Percentiles rank a stretch among this genome's conserved stretches.
Evolutionary conservation across 768 basidiomycete genomes (phyloP).

Genomic region (Russula compacta): DNA sequence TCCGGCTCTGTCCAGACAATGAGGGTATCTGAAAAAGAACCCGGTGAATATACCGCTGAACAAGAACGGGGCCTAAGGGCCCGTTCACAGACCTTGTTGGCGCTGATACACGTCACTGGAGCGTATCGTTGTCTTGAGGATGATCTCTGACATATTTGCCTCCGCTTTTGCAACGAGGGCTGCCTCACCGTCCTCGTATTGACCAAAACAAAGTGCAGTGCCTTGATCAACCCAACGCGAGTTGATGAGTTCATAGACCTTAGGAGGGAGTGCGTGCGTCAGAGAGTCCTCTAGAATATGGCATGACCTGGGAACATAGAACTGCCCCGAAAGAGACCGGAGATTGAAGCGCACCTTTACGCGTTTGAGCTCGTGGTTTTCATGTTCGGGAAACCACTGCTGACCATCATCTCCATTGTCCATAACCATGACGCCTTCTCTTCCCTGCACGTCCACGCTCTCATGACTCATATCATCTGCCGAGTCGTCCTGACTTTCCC

Average conservation of each 20-base stretch:
- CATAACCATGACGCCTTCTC: slow-evolving; percentile 31
- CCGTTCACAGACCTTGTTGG: slow-evolving; percentile 58
- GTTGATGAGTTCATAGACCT: slow-evolving; percentile 94
- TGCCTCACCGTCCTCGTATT: slow-evolving; percentile 73
- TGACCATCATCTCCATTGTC: slow-evolving; percentile 44
- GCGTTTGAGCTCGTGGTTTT: slow-evolving; percentile 69
- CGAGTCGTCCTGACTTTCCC: slow-evolving; percentile 14
- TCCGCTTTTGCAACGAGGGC: slow-evolving; percentile 80
- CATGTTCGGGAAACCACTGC: slow-evolving; percentile 53
- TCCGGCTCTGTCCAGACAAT: slow-evolving; percentile 99
- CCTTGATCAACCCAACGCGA: slow-evolving; percentile 93
- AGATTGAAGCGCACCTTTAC: slow-evolving; percentile 53
- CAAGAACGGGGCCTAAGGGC: slow-evolving; percentile 1
- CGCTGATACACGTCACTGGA: slow-evolving; percentile 79
- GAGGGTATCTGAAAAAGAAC: slow-evolving; percentile 62
- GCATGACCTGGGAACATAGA: slow-evolving; percentile 18
- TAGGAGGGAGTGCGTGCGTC: slow-evolving; percentile 11
- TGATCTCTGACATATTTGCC: slow-evolving; percentile 56
- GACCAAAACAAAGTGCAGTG: slow-evolving; percentile 92
- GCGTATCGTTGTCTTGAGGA: slow-evolving; percentile 74
- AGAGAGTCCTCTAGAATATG: slow-evolving; percentile 18
- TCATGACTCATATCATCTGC: slow-evolving; percentile 11
- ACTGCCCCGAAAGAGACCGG: slow-evolving; percentile 18
- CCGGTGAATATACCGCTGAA: neutral
- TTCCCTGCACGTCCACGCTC: slow-evolving; percentile 38